Evolutionary conservation across 23 red algal genomes (phyloP).

Genomic region (Gracilaria vermiculophylla): DNA sequence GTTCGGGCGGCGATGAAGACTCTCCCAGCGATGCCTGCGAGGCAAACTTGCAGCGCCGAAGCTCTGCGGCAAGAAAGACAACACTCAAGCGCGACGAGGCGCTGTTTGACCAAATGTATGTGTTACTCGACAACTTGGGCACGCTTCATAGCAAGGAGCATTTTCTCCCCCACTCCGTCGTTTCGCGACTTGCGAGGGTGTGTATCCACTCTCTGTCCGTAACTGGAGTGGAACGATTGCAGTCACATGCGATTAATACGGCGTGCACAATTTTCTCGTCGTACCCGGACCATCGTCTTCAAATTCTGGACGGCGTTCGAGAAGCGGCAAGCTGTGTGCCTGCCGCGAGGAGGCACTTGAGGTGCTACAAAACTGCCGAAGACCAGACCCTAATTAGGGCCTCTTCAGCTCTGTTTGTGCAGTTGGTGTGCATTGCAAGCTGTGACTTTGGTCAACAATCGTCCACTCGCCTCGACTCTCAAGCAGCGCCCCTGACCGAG

Average conservation of each 20-base stretch:
- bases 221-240: slow-evolving; percentile 29
- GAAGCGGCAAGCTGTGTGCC: slow-evolving; percentile 26
- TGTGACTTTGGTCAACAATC: neutral
- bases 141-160: slow-evolving; percentile 31
- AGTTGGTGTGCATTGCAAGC: slow-evolving; percentile 47
- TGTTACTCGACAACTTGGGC: neutral
- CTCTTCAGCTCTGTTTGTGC: slow-evolving; percentile 29
- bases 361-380: slow-evolving; percentile 22
- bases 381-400: neutral
- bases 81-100: slow-evolving; percentile 16
- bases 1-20: neutral
- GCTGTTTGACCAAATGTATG: slow-evolving; percentile 2
- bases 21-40: neutral
- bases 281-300: slow-evolving; percentile 26
- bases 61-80: neutral
- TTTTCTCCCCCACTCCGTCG: slow-evolving; percentile 31
- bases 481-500: neutral
- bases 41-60: neutral
- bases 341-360: slow-evolving; percentile 21
- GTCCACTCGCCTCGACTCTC: neutral
- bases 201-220: slow-evolving; percentile 44
- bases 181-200: neutral
- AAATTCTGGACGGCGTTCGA: slow-evolving; percentile 35
- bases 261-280: slow-evolving; percentile 27
- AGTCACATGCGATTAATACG: slow-evolving; percentile 30